Percentiles rank a stretch among this genome's conserved stretches.
Evolutionary conservation across 441 rosid genomes (phyloP).

Genomic region (Populus hybrid): DNA sequence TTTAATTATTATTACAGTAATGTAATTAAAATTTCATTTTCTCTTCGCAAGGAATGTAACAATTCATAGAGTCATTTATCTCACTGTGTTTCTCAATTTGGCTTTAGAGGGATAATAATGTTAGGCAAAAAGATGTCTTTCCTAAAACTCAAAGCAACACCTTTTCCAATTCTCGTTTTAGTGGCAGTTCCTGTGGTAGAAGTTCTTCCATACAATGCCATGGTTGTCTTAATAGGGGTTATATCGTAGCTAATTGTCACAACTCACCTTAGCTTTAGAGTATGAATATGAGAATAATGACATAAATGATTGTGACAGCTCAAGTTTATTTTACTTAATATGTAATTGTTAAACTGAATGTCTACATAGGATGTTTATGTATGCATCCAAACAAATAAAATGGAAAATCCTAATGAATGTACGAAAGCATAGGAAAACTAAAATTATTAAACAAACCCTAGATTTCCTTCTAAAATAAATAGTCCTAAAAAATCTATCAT

Average conservation of each 20-base stretch:
- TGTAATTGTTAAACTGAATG: too few relatives aligned
- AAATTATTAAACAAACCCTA: neutral
- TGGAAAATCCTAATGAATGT: neutral
- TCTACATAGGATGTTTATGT: neutral
- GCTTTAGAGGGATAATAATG: neutral
- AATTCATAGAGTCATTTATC: neutral
- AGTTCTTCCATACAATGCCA: neutral
- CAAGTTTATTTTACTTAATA: too few relatives aligned
- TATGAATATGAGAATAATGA: too few relatives aligned
- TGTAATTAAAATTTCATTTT: neutral
- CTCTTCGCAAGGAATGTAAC: neutral
- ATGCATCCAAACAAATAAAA: too few relatives aligned
- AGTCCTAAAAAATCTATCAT: neutral
- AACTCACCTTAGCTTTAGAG: too few relatives aligned
- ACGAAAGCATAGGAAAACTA: neutral
- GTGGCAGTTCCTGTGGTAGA: neutral
- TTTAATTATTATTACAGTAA: too few relatives aligned
- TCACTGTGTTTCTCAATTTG: neutral
- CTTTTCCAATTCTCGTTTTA: neutral
- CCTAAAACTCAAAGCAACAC: neutral
- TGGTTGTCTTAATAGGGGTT: too few relatives aligned
- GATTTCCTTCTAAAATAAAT: neutral
- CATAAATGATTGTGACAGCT: too few relatives aligned
- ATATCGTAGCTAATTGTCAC: too few relatives aligned
- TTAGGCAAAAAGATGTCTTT: neutral